Evolutionary conservation across 1,139 yeast species (phyloP), one percentile per base, ranked within the genome.

Genomic region (Geotrichum klebahnii): DNA sequence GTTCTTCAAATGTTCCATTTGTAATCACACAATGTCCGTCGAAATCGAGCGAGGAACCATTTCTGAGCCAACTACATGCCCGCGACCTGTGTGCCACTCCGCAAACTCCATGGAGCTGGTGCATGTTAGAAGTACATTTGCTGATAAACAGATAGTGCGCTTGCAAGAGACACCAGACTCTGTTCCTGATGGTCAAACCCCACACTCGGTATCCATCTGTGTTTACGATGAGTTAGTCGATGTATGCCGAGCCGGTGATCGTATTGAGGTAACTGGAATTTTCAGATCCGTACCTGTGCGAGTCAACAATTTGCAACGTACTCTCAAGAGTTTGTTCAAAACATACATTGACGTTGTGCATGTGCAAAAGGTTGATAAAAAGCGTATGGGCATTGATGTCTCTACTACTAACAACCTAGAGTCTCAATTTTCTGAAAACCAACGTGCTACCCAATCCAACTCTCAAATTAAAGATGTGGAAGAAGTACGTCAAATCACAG

Each of bases 161-260:
- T 72, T 92, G 43, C 99, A 92, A 68, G 99, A 92, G 67, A 92
- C 98, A 0, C 99, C 98, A 0, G 98, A 92, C 67, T 75, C 82
- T 57, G 96, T 92, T n/a, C 98, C 98, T 2, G 98, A 88, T 70
- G 99, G 99, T 19, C 98, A 92, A 68, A 92, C 98, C 2, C 98
- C 99, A 2, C 98, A 92, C 66, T 84, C 97, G 10, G 88, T 92
- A 50, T 88, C 96, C 10, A 73, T 92, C 33, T 89, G 97, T 72
- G 95, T 88, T 2, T 92, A 92, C 63, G 99, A 94, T 67, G 98
- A 94, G 65, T 74, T 92, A 56, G 98, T 92, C 1, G 99, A 92
- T 66, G 77, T 86, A 50, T 85, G 95, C 64, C 79, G 96, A 62
- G 97, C 98, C 14, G 99, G 99, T 74, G 99, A 92, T 67, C 78